Evolutionary conservation across 257 asterid species (phyloP).

Genomic region (Thymus mandschuricus): DNA sequence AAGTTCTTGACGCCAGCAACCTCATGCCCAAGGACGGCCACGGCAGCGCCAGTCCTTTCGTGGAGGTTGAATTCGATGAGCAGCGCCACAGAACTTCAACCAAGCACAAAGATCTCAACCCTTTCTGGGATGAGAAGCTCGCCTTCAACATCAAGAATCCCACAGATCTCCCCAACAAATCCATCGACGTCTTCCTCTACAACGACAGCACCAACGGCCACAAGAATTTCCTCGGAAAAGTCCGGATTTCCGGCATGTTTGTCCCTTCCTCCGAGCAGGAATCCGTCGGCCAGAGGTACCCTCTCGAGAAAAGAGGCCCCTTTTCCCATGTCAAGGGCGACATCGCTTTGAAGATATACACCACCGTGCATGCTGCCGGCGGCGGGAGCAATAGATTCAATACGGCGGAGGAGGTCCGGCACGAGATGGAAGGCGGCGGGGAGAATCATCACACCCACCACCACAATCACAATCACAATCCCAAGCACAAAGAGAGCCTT

Average conservation of each 20-base stretch:
- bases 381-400: constrained; percentile 23
- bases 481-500: constrained; percentile 28
- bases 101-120: constrained; percentile 72
- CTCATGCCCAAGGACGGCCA: constrained; percentile 98
- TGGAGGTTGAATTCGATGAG: constrained; percentile 72
- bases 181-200: constrained; percentile 68
- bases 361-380: constrained; percentile 28
- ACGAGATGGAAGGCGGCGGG: constrained; percentile 22
- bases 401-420: constrained; percentile 33
- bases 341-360: constrained; percentile 59
- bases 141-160: constrained; percentile 59
- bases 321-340: constrained; percentile 90
- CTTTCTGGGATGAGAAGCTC: constrained; percentile 80
- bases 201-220: constrained; percentile 65
- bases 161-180: constrained; percentile 41
- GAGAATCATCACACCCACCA: constrained; percentile 16
- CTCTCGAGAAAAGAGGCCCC: constrained; percentile 87
- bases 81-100: constrained; percentile 69
- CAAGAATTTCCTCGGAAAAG: constrained; percentile 78
- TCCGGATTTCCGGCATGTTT: constrained; percentile 67
- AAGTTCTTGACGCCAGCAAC: constrained; percentile 84
- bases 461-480: background rate
- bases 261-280: constrained; percentile 69
- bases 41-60: constrained; percentile 89
- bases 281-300: constrained; percentile 66